Evolutionary conservation across 805 yeast species (phyloP).

Genomic region (Metschnikowia lunata): DNA sequence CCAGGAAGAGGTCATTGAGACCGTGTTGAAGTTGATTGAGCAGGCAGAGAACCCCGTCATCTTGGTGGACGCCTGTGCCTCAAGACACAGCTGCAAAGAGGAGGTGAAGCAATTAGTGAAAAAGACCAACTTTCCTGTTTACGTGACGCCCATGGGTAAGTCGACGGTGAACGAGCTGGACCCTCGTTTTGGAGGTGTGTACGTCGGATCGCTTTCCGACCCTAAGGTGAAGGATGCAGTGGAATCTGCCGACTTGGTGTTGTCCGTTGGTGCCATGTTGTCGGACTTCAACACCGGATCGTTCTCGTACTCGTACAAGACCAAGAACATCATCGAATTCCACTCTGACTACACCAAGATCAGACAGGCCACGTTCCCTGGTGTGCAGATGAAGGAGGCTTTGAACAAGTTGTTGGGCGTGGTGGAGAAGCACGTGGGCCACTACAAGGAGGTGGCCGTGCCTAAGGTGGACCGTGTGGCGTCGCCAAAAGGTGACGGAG

Average conservation of each 20-base stretch:
- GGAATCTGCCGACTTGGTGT: slow-evolving; percentile 67
- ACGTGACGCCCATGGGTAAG: slow-evolving; percentile 89
- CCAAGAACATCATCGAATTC: slow-evolving; percentile 72
- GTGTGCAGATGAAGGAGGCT: slow-evolving; percentile 61
- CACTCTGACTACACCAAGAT: slow-evolving; percentile 74
- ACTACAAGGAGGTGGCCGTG: slow-evolving; percentile 50
- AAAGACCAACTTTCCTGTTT: slow-evolving; percentile 72
- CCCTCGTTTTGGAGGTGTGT: slow-evolving; percentile 67
- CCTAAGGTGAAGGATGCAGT: slow-evolving; percentile 71
- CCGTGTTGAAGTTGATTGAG: slow-evolving; percentile 46
- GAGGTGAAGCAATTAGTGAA: slow-evolving; percentile 62
- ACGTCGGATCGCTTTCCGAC: slow-evolving; percentile 74
- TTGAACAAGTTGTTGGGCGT: slow-evolving; percentile 29
- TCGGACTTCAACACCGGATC: slow-evolving; percentile 92
- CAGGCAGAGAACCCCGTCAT: slow-evolving; percentile 67
- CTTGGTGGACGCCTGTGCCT: slow-evolving; percentile 83
- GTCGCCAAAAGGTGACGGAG: slow-evolving; percentile 34
- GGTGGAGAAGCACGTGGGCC: slow-evolving; percentile 34
- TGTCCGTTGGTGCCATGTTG: slow-evolving; percentile 77
- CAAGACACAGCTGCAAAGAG: slow-evolving; percentile 65
- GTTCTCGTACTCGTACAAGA: slow-evolving; percentile 69
- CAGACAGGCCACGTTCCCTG: slow-evolving; percentile 65
- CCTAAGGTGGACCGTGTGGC: slow-evolving; percentile 48
- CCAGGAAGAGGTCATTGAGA: slow-evolving; percentile 57
- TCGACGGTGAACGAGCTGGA: slow-evolving; percentile 65